A percentile compares a stretch with the other conserved stretches of the same genome.
Conservation (phyloP, 108 stramenopile genomes). For the Fragilaria radians region DNA sequence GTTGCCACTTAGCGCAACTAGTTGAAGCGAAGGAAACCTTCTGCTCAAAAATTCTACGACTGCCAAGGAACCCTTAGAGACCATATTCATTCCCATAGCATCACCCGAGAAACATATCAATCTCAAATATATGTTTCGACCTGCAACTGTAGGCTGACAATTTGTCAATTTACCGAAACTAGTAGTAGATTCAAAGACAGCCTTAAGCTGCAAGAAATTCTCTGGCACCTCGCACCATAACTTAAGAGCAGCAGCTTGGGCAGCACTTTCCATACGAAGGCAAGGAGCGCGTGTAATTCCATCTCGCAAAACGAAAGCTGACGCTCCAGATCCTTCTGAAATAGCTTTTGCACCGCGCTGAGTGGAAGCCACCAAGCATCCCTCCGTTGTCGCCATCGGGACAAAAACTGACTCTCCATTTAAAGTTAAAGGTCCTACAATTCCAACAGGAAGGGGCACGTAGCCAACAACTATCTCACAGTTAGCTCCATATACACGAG, state of each 20-base stretch:
- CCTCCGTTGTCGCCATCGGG: constrained; percentile 99
- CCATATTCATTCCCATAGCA: constrained; percentile 99
- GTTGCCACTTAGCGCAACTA: constrained; percentile 94
- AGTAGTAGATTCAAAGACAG: constrained; percentile 96
- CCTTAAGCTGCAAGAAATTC: constrained; percentile 76
- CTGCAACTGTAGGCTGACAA: constrained; percentile 85
- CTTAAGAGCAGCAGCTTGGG: constrained; percentile 85
- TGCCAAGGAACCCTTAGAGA: constrained; percentile 91
- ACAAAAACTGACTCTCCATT: constrained; percentile 87
- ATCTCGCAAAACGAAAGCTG: constrained; percentile 76
- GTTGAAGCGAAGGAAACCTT: constrained; percentile 62
- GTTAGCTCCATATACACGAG: constrained; percentile 90
- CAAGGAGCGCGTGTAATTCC: constrained; percentile 98
- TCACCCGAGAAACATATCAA: constrained; percentile 94
- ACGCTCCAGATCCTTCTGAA: constrained; percentile 68
- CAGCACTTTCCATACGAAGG: constrained; percentile 75
- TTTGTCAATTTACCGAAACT: constrained; percentile 85
- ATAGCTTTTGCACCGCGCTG: constrained; percentile 98
- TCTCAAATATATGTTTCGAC: constrained; percentile 91
- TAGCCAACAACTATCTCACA: constrained; percentile 98
- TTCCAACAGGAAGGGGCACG: constrained; percentile 93
- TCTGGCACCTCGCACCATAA: constrained; percentile 81
- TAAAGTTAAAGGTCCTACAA: constrained; percentile 90
- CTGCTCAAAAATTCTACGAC: constrained; percentile 74
- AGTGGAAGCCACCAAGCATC: constrained; percentile 93